Percentiles rank a stretch among this genome's conserved stretches.
Conservation (phyloP, 441 rosid species). For the Erodium trifolium region DNA sequence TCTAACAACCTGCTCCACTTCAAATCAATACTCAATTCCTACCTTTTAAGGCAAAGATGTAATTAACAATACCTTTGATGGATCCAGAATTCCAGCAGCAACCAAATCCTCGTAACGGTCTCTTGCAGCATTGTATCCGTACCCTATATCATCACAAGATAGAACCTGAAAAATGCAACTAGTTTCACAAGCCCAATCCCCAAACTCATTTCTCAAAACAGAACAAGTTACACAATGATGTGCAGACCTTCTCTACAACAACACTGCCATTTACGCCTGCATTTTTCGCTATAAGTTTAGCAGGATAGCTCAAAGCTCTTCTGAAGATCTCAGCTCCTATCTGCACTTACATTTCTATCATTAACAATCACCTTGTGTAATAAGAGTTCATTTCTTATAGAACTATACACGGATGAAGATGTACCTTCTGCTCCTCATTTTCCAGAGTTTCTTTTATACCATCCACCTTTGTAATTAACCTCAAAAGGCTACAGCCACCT, state of each 20-base stretch:
- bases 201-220: neutral
- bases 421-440: slow-evolving; percentile 84
- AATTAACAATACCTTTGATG: slow-evolving; percentile 54
- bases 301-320: slow-evolving; percentile 78
- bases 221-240: neutral
- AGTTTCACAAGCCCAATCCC: neutral
- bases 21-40: slow-evolving; percentile 1
- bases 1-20: slow-evolving; percentile 57
- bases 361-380: neutral
- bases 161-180: slow-evolving; percentile 43
- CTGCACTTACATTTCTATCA: slow-evolving; percentile 23
- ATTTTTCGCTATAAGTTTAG: slow-evolving; percentile 80
- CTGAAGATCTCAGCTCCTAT: slow-evolving; percentile 89
- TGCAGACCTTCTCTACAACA: slow-evolving; percentile 59
- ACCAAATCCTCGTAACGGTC: slow-evolving; percentile 83
- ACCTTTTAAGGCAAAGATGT: neutral
- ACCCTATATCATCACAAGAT: slow-evolving; percentile 44
- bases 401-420: neutral
- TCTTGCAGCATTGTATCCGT: slow-evolving; percentile 85
- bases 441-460: slow-evolving; percentile 53
- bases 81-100: slow-evolving; percentile 92
- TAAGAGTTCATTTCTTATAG: no score
- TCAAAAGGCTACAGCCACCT: slow-evolving; percentile 79
- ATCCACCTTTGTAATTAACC: slow-evolving; percentile 82
- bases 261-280: slow-evolving; percentile 85